phyloP scores from a whole-genome alignment of 140 eudicot genomes.

The Cichorium intybus region DNA sequence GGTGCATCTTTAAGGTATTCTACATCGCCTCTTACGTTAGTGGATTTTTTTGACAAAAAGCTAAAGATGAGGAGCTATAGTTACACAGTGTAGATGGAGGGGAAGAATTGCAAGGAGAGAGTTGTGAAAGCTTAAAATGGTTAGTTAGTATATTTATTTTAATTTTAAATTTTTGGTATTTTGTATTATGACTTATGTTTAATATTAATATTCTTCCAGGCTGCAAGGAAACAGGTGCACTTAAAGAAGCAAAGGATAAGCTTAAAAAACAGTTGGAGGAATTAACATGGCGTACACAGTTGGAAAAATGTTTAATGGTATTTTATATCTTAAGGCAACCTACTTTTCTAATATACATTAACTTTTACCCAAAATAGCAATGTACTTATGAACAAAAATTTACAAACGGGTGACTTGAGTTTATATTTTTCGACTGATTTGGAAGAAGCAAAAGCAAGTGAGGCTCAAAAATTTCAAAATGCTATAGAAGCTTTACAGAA shows the following conservation, averaged over 20 bases:
- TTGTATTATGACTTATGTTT: background rate
- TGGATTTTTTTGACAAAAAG: too few species aligned
- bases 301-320: constrained; percentile 98
- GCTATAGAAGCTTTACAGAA: constrained; percentile 60
- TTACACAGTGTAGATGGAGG: constrained; percentile 92
- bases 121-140: constrained; percentile 82
- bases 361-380: too few species aligned
- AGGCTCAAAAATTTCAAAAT: constrained; percentile 59
- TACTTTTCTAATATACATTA: too few species aligned
- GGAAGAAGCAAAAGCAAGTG: constrained; percentile 90
- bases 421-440: constrained; percentile 62
- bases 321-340: too few species aligned
- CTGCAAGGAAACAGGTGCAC: constrained; percentile 93
- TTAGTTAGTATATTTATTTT: constrained; percentile 29
- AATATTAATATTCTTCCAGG: constrained; percentile 37
- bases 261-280: constrained; percentile 94
- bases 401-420: too few species aligned
- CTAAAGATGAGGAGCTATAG: constrained; percentile 64
- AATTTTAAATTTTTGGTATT: background rate
- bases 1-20: too few species aligned
- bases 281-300: constrained; percentile 92
- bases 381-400: too few species aligned
- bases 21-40: too few species aligned
- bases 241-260: constrained; percentile 95
- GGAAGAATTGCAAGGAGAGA: constrained; percentile 74